Base-by-base conservation (phyloP, 495 filamentous ascomycete species). In the Xylaria curta region DNA sequence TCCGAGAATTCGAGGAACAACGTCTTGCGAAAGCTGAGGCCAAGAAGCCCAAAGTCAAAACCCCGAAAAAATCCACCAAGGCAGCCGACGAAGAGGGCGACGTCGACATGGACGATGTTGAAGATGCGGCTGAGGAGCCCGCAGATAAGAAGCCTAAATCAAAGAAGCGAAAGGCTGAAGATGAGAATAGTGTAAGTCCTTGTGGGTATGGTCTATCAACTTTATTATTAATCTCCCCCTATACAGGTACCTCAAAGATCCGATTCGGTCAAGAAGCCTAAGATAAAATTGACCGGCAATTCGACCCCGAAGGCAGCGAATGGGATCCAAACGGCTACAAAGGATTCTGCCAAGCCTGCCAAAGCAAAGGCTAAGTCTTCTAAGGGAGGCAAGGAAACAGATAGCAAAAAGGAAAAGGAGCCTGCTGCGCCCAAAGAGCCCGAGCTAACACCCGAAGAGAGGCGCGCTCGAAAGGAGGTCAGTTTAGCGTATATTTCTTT, bases 151-250 rank as follows among this genome's bases (percentile, higher is more conserved):
- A 93, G 81, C 73, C 84, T 64, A 85, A 87, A 74, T 78, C 84
- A 3, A 92, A 91, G 79, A 94, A 93, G 83, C 88, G 91, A 69
- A 93, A 93, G 84, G 88, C 86, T 3, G 89, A 82, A n/a, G 91
- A 94, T 64, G 86, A 84, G 13, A 88, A 83, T 13, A 91, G 89
- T 85, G 93, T 94, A 81, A 82, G 84, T 78, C 47, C 17, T 38
- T 66, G 46, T 36, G 21, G 19, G 47, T 38, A 15, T 8, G 49
- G 66, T 21, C 19, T n/a, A 2, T 64, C 10, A 24, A 24, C 4
- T 47, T 3, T 47, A 63, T n/a, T 46, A 46, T 42, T 71, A 46
- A 71, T 51, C 1, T 59, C 13, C n/a, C 44, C 85, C 83, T 82
- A 82, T 69, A 77, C 81, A 73, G 90, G 92, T 86, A 82, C 91